Percentiles rank a stretch among this genome's conserved stretches.
These are phyloP conservation scores for Aspergillus quadricinctus DNA, from an alignment of 2,329 filamentous ascomycete species.

Conservation along the genomic window DNA sequence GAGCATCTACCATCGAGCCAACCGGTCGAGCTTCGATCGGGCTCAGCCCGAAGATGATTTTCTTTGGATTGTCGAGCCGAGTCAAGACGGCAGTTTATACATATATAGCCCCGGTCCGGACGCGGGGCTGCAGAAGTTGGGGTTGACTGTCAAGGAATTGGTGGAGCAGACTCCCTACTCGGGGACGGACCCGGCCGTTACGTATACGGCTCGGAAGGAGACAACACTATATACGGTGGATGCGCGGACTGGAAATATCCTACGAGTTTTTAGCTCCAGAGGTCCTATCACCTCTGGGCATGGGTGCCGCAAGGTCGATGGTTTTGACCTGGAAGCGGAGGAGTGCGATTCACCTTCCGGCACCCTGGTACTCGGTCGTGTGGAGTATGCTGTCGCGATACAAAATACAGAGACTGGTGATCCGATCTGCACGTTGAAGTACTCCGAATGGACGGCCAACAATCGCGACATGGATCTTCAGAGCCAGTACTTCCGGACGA, in stretches of 20 bases:
- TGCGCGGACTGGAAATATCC: slow-evolving; percentile 73
- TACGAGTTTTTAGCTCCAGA: slow-evolving; percentile 77
- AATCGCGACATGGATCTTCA: slow-evolving; percentile 84
- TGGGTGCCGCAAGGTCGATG: slow-evolving; percentile 69
- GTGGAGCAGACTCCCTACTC: slow-evolving; percentile 81
- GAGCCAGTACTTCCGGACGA: slow-evolving; percentile 71
- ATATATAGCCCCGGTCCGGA: slow-evolving; percentile 68
- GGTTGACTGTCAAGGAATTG: slow-evolving; percentile 63
- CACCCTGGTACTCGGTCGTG: slow-evolving; percentile 76
- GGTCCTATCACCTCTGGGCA: slow-evolving; percentile 67
- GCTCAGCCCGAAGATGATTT: slow-evolving; percentile 70
- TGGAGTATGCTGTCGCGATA: slow-evolving; percentile 86
- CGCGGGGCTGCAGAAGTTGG: slow-evolving; percentile 45
- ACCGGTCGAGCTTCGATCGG: slow-evolving; percentile 58
- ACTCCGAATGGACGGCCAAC: slow-evolving; percentile 92
- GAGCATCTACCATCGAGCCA: slow-evolving; percentile 73
- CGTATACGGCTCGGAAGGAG: slow-evolving; percentile 89
- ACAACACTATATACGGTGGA: slow-evolving; percentile 87
- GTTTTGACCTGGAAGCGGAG: slow-evolving; percentile 56
- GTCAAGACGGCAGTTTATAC: slow-evolving; percentile 78
- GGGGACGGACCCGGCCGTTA: slow-evolving; percentile 68
- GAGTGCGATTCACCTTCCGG: slow-evolving; percentile 72
- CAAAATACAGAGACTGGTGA: slow-evolving; percentile 68
- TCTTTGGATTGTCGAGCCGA: slow-evolving; percentile 93
- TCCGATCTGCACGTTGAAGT: slow-evolving; percentile 82